A percentile compares a stretch with the other conserved stretches of the same genome.
phyloP scores from a whole-genome alignment of 208 protist genomes.

The Trypanosoma melophagium region DNA sequence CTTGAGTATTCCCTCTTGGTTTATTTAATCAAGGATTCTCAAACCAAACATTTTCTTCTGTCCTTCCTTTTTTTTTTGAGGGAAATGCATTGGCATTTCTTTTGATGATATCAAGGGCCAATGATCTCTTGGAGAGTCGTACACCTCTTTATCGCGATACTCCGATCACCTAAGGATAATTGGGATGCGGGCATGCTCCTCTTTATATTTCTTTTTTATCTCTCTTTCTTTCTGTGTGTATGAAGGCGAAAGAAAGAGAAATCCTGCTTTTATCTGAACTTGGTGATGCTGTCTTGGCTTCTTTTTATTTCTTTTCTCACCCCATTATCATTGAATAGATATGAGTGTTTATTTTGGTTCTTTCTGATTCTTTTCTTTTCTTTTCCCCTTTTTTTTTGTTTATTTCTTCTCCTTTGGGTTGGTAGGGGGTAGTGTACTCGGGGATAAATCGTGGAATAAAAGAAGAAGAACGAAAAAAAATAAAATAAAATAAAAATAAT shows the following conservation, averaged over 20 bases:
- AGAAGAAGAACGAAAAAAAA: neutral
- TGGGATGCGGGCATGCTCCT: neutral
- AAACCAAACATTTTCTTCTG: no score
- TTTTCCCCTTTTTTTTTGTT: neutral
- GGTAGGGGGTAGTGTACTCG: neutral
- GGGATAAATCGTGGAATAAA: neutral
- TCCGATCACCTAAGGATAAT: neutral
- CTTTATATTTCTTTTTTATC: neutral
- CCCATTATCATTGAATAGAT: neutral
- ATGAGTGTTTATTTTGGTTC: neutral
- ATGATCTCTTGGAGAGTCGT: no score
- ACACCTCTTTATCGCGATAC: no score
- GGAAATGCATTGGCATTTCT: no score
- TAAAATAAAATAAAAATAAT: no score
- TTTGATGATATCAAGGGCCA: no score
- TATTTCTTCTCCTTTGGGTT: neutral
- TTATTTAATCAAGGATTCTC: no score
- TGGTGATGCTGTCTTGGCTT: neutral
- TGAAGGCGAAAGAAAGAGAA: neutral
- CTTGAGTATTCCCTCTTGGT: no score
- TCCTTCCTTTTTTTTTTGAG: no score
- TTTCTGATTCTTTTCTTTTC: slow-evolving; percentile 11
- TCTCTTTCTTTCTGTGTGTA: neutral
- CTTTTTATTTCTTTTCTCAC: neutral
- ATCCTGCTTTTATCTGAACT: neutral